Percentiles rank a stretch among this genome's conserved stretches.
Conservation (phyloP, 1,284 basidiomycete genomes). For the Rhodotorula sp. region DNA sequence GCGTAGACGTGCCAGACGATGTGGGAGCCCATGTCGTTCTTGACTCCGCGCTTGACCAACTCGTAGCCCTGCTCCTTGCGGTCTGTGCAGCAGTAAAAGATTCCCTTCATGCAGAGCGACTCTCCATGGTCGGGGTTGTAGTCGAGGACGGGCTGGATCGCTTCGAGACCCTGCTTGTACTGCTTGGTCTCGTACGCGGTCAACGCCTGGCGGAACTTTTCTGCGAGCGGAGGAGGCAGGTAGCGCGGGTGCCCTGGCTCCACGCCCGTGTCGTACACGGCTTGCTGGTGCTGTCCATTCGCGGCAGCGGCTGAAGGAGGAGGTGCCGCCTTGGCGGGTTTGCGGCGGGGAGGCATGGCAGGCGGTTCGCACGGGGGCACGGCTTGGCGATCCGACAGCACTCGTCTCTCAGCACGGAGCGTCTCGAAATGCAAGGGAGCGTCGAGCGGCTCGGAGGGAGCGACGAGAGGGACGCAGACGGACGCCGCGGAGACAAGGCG, state of each 20-base stretch:
- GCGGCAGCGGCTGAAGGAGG: background rate
- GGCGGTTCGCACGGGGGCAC: background rate
- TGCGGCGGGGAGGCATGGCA: constrained; percentile 24
- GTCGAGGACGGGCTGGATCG: constrained; percentile 90
- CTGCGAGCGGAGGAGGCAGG: constrained; percentile 80
- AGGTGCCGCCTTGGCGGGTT: background rate
- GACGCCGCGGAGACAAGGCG: no score
- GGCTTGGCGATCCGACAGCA: background rate
- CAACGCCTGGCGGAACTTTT: constrained; percentile 83
- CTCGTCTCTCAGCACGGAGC: no score
- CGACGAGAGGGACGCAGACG: background rate
- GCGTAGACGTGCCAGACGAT: constrained; percentile 99
- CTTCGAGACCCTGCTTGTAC: constrained; percentile 85
- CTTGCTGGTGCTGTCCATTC: background rate
- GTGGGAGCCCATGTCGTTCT: constrained; percentile 84
- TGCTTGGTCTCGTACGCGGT: constrained; percentile 80
- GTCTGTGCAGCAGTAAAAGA: constrained; percentile 78
- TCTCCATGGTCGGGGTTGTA: constrained; percentile 98
- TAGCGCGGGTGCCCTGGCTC: constrained; percentile 15
- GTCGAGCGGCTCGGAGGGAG: background rate
- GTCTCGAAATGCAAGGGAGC: no score
- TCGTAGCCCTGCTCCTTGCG: constrained; percentile 78
- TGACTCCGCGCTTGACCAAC: constrained; percentile 82
- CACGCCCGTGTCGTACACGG: constrained; percentile 6
- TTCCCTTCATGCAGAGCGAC: constrained; percentile 89